Conservation (phyloP, 345 rosid genomes). For the Syzygium aqueum region DNA sequence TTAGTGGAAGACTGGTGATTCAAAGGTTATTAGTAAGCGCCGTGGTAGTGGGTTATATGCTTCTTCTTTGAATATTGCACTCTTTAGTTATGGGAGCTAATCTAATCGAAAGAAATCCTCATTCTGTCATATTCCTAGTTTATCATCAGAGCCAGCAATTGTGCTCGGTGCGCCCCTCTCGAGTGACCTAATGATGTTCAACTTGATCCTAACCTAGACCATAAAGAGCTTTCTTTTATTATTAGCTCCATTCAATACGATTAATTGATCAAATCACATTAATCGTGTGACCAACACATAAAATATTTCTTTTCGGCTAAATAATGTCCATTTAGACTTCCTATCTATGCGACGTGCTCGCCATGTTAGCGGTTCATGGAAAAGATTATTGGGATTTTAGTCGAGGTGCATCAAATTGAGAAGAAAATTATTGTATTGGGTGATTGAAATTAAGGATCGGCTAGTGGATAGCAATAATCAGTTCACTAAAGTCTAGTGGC, state of each 20-base stretch:
- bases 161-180: neutral
- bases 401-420: neutral
- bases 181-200: neutral
- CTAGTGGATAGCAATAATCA: neutral
- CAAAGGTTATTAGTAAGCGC: neutral
- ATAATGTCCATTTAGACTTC: neutral
- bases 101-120: neutral
- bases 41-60: neutral
- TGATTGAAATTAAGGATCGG: neutral
- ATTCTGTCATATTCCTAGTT: neutral
- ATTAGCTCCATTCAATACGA: neutral
- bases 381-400: neutral
- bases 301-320: neutral
- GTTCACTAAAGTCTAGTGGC: neutral
- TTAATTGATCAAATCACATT: neutral
- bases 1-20: neutral
- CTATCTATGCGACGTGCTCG: fast-evolving
- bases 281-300: fast-evolving
- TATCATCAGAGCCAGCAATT: neutral
- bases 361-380: neutral
- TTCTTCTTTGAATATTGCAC: neutral
- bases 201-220: neutral
- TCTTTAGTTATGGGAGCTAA: neutral
- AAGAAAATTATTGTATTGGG: neutral
- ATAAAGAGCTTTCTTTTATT: neutral